Evolutionary conservation across 2,329 filamentous ascomycete genomes (phyloP).

Genomic region (Exophiala sp.): DNA sequence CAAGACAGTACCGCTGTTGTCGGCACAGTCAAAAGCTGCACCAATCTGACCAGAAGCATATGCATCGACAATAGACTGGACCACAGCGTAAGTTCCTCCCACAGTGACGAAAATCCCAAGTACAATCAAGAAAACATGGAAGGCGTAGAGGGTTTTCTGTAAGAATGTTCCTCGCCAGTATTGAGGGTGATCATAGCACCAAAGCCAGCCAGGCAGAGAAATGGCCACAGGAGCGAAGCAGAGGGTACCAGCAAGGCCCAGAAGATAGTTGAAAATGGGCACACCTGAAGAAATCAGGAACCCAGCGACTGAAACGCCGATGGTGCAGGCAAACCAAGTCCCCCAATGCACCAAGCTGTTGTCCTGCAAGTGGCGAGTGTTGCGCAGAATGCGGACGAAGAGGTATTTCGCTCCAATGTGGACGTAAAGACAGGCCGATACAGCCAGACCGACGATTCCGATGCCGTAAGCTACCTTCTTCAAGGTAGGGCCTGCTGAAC

Average conservation of each 20-base stretch:
- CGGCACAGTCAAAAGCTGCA: constrained; percentile 5
- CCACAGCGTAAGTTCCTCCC: constrained; percentile 38
- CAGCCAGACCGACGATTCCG: constrained; percentile 38
- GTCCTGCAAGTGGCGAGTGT: constrained; percentile 40
- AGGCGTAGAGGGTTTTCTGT: constrained; percentile 37
- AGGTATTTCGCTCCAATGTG: constrained; percentile 37
- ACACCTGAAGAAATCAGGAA: constrained; percentile 54
- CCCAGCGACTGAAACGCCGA: constrained; percentile 41
- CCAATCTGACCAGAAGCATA: constrained; percentile 2
- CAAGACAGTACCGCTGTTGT: constrained; percentile 5
- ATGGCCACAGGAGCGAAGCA: constrained; percentile 53
- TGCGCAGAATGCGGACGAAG: constrained; percentile 35
- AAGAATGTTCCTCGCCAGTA: constrained; percentile 38
- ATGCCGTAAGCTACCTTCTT: constrained; percentile 35
- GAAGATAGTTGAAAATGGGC: constrained; percentile 53
- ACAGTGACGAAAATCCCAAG: constrained; percentile 46
- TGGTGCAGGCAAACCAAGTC: constrained; percentile 49
- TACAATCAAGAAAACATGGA: constrained; percentile 43
- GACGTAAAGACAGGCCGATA: constrained; percentile 37
- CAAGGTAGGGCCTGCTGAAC: constrained; percentile 32
- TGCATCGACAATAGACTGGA: constrained; percentile 2
- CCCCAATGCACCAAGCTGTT: constrained; percentile 51
- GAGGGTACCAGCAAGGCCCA: constrained; percentile 48
- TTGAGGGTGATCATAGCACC: constrained; percentile 48
- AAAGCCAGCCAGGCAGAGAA: constrained; percentile 48